Percentiles rank a stretch among this genome's conserved stretches.
Evolutionary conservation across 148 eudicot genomes (phyloP).

Genomic region (Rhododendron kiyosumense): DNA sequence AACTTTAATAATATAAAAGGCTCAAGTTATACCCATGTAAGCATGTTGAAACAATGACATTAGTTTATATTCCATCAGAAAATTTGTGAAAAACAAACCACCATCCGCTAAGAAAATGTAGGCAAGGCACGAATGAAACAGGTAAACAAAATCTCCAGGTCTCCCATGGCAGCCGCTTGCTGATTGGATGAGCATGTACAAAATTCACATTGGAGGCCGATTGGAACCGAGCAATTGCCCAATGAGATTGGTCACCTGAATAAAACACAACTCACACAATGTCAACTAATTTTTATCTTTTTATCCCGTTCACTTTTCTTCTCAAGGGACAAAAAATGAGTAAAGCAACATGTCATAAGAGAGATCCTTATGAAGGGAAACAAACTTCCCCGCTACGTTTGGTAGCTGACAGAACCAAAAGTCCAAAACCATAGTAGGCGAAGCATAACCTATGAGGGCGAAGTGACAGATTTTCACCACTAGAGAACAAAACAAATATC

Average conservation of each 20-base stretch:
- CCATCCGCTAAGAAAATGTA: not conserved
- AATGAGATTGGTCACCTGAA: conserved; percentile 64
- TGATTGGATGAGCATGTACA: not conserved
- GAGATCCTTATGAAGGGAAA: not conserved
- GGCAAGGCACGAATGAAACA: not conserved
- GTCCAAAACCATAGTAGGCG: not conserved
- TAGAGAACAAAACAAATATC: not conserved
- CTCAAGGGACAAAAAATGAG: too few relatives aligned
- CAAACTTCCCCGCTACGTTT: not conserved
- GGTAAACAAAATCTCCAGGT: not conserved
- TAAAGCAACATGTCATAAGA: not conserved
- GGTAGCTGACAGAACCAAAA: not conserved
- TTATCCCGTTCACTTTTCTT: not conserved
- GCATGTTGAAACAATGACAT: not conserved
- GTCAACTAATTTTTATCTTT: not conserved
- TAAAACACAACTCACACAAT: not conserved
- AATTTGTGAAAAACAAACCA: not conserved
- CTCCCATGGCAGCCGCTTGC: not conserved
- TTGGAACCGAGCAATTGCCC: not conserved
- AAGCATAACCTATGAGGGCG: not conserved
- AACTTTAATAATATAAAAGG: not conserved
- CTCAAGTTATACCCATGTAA: not conserved
- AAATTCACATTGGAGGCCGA: not conserved
- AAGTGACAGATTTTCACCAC: not conserved
- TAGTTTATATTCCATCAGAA: not conserved